Percentiles rank a stretch among this genome's conserved stretches.
phyloP scores from a whole-genome alignment of 768 basidiomycete species.

The Phlebiopsis flavidoalba region DNA sequence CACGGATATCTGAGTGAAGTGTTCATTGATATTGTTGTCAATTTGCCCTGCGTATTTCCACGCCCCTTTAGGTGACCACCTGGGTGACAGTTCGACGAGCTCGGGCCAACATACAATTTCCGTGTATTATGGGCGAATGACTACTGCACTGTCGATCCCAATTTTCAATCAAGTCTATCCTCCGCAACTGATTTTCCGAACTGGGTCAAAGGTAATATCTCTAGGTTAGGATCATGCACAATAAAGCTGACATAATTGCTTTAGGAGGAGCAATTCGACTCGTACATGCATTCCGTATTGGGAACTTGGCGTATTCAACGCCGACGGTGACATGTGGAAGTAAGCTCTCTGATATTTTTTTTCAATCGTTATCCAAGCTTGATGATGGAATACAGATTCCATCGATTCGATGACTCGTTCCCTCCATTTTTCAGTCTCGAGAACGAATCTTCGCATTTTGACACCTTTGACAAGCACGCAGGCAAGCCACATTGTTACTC shows the following conservation, averaged over 20 bases:
- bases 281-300: conserved; percentile 32
- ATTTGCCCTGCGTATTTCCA: neutral
- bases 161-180: conserved; percentile 32
- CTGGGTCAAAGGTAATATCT: conserved; percentile 37
- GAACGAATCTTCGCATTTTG: conserved; percentile 27
- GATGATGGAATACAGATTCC: conserved; percentile 16
- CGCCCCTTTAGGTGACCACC: neutral
- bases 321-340: conserved; percentile 39
- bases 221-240: neutral
- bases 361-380: neutral
- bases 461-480: conserved; percentile 28
- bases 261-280: conserved; percentile 24
- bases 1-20: conserved; percentile 35
- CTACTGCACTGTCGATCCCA: conserved; percentile 17
- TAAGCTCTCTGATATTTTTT: conserved; percentile 6
- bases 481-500: neutral
- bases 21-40: conserved; percentile 20
- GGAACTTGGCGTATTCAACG: conserved; percentile 55
- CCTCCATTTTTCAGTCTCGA: conserved; percentile 33
- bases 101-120: neutral
- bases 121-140: conserved; percentile 15
- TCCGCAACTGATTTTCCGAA: conserved; percentile 39
- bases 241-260: neutral
- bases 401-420: conserved; percentile 32
- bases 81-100: neutral